Percentiles rank a stretch among this genome's conserved stretches.
These are phyloP conservation scores for Pugionium cornutum DNA, from an alignment of 345 rosid genomes.

Conservation along the genomic window DNA sequence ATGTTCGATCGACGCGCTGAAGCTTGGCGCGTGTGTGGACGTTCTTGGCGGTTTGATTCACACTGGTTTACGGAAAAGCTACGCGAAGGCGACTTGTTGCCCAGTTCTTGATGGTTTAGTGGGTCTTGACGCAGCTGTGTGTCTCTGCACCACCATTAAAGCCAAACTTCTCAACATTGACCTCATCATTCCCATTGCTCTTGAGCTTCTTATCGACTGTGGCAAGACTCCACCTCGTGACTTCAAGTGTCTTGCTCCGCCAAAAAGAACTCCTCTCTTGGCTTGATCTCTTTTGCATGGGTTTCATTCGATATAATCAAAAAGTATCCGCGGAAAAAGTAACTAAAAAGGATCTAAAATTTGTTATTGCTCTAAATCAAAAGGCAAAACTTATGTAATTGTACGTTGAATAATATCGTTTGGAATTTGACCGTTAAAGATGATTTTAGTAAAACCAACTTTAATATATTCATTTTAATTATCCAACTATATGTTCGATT, in stretches of 20 bases:
- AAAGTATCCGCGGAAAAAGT: background rate
- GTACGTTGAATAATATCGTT: constrained; percentile 20
- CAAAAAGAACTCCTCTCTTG: constrained; percentile 16
- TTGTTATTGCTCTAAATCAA: background rate
- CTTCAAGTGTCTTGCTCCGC: constrained; percentile 54
- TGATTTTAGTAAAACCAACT: background rate
- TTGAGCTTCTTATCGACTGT: constrained; percentile 77
- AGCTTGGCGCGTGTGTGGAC: constrained; percentile 86
- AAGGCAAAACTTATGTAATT: constrained; percentile 25
- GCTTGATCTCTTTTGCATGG: constrained; percentile 16
- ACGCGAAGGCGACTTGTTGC: constrained; percentile 76
- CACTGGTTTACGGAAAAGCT: constrained; percentile 62
- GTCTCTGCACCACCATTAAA: constrained; percentile 84
- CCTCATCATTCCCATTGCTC: constrained; percentile 76
- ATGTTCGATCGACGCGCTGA: constrained; percentile 71
- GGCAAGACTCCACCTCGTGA: constrained; percentile 74
- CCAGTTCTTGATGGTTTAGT: constrained; percentile 68
- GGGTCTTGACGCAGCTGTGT: constrained; percentile 82
- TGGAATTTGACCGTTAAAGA: background rate
- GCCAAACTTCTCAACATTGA: constrained; percentile 75
- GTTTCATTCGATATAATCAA: constrained; percentile 2
- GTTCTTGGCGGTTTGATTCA: constrained; percentile 77
- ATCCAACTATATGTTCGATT: background rate
- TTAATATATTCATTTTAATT: background rate
- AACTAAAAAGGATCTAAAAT: constrained; percentile 4